phyloP scores from a whole-genome alignment of 495 filamentous ascomycete species.

The Cudoniella acicularis region DNA sequence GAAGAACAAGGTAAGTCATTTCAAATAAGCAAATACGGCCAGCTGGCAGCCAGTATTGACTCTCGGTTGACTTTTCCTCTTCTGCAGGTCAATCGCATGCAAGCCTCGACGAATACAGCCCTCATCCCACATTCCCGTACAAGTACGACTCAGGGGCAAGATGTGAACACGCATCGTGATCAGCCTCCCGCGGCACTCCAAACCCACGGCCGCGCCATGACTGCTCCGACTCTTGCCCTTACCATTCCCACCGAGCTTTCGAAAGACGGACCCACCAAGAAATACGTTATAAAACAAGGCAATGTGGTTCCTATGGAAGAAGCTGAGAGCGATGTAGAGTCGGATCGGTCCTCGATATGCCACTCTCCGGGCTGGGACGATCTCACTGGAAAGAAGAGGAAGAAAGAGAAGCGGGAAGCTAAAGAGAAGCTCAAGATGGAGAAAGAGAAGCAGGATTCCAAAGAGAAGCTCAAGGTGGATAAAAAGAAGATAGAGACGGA shows the following conservation, averaged over 20 bases:
- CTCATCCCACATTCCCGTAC: constrained; percentile 6
- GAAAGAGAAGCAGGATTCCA: constrained; percentile 35
- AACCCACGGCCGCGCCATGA: constrained; percentile 14
- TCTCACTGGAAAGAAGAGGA: constrained; percentile 41
- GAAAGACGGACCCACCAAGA: constrained; percentile 5
- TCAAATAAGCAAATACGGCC: constrained; percentile 31
- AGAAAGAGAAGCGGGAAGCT: constrained; percentile 43
- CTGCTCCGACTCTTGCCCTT: constrained; percentile 13
- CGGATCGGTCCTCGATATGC: constrained; percentile 50
- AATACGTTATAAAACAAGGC: constrained; percentile 16
- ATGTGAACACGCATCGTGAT: constrained; percentile 4
- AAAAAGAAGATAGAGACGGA: constrained; percentile 23
- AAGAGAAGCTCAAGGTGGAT: constrained; percentile 35
- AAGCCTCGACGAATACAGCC: constrained; percentile 7
- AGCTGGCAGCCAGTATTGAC: constrained; percentile 11
- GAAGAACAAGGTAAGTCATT: constrained; percentile 45
- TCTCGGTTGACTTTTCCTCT: constrained; percentile 24
- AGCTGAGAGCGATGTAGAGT: constrained; percentile 15
- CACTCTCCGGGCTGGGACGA: constrained; percentile 55
- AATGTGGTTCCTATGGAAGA: constrained; percentile 15
- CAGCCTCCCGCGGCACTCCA: not conserved
- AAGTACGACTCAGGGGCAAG: constrained; percentile 7
- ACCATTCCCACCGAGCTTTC: constrained; percentile 6
- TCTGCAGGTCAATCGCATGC: constrained; percentile 38
- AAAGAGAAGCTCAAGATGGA: constrained; percentile 38